Evolutionary conservation across 805 yeast genomes (phyloP).

Genomic region (Candida multigemmis): DNA sequence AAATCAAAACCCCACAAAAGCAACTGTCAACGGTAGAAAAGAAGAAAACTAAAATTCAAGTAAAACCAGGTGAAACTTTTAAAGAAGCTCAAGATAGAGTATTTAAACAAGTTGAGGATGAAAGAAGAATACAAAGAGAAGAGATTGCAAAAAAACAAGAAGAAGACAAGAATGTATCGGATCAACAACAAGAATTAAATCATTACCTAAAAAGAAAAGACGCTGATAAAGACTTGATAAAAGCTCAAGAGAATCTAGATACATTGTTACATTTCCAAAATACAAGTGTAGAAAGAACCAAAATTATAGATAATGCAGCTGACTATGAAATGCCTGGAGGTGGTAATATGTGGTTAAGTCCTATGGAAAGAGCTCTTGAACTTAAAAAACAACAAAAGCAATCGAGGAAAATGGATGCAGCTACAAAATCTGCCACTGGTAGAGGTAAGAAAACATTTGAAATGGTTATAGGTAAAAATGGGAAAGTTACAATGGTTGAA

Average conservation of each 20-base stretch:
- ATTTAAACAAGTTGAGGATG: slow-evolving; percentile 49
- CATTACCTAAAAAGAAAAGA: slow-evolving; percentile 29
- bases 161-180: slow-evolving; percentile 21
- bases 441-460: slow-evolving; percentile 68
- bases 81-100: slow-evolving; percentile 62
- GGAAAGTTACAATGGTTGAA: slow-evolving; percentile 65
- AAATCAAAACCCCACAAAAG: slow-evolving; percentile 11
- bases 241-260: slow-evolving; percentile 70
- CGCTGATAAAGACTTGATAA: slow-evolving; percentile 48
- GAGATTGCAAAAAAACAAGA: slow-evolving; percentile 9
- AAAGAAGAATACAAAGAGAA: slow-evolving; percentile 14
- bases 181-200: slow-evolving; percentile 36
- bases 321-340: slow-evolving; percentile 66
- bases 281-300: slow-evolving; percentile 82
- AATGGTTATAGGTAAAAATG: slow-evolving; percentile 70
- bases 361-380: slow-evolving; percentile 78
- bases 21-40: slow-evolving; percentile 7
- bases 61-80: slow-evolving; percentile 44
- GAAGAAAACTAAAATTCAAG: slow-evolving; percentile 8
- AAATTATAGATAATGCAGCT: slow-evolving; percentile 85
- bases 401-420: slow-evolving; percentile 52
- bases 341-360: slow-evolving; percentile 74
- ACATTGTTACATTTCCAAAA: slow-evolving; percentile 73
- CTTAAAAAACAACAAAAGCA: slow-evolving; percentile 79
- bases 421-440: slow-evolving; percentile 54